Percentiles rank a stretch among this genome's conserved stretches.
phyloP scores from a whole-genome alignment of 2,329 filamentous ascomycete species.

The Karstenula rhodostoma region DNA sequence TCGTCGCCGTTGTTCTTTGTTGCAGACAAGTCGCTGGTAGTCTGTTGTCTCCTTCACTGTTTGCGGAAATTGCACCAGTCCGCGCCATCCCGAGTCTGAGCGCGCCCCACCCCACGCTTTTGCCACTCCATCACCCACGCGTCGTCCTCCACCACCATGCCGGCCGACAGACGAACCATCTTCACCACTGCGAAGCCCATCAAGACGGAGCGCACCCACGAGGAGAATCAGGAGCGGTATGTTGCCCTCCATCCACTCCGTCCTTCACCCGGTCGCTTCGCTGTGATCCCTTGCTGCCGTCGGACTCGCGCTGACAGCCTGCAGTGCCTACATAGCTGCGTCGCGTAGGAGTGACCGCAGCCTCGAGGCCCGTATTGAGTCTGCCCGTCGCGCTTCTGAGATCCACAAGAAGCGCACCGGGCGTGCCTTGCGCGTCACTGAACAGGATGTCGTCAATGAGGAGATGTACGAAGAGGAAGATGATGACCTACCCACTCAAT shows the following conservation, averaged over 20 bases:
- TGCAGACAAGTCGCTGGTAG: neutral
- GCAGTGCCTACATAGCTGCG: conserved; percentile 87
- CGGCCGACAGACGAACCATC: conserved; percentile 48
- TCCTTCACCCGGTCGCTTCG: neutral
- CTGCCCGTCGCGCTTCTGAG: conserved; percentile 85
- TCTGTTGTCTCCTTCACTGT: neutral
- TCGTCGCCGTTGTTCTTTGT: conserved; percentile 8
- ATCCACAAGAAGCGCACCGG: conserved; percentile 90
- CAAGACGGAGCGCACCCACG: conserved; percentile 78
- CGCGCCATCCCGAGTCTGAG: conserved; percentile 13
- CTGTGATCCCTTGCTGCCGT: neutral
- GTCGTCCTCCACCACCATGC: conserved; percentile 41
- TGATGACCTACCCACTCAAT: conserved; percentile 75
- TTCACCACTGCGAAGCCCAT: conserved; percentile 49
- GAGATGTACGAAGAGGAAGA: conserved; percentile 98
- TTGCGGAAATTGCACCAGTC: neutral
- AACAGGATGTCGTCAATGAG: conserved; percentile 86
- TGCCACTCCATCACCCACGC: conserved; percentile 21
- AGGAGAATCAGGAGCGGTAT: conserved; percentile 79
- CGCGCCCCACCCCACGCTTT: conserved; percentile 24
- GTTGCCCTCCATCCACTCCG: conserved; percentile 21
- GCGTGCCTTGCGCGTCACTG: conserved; percentile 79
- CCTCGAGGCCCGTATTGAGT: conserved; percentile 86
- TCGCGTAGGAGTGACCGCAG: conserved; percentile 87
- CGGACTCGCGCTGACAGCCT: conserved; percentile 7